phyloP scores from a whole-genome alignment of 176 grass and related monocot genomes.

The Eleusine indica region DNA sequence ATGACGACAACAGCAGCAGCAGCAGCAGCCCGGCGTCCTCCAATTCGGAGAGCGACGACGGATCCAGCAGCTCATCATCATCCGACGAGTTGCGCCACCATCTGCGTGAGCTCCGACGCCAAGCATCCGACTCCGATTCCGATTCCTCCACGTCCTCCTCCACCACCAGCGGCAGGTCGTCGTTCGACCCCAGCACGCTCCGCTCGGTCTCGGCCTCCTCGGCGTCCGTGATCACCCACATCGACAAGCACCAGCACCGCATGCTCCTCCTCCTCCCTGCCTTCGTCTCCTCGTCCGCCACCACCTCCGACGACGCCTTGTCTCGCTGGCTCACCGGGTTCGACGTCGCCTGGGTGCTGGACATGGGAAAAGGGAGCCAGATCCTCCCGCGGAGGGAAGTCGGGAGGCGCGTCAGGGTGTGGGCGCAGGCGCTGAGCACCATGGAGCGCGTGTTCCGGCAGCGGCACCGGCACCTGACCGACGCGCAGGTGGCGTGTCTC shows the following conservation, averaged over 20 bases:
- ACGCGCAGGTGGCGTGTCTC: constrained; percentile 21
- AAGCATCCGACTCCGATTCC: neutral
- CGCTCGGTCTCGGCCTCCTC: constrained; percentile 1
- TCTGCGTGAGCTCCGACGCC: constrained; percentile 3
- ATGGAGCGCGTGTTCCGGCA: constrained; percentile 47
- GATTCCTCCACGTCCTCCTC: neutral
- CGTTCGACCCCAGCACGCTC: neutral
- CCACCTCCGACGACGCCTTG: neutral
- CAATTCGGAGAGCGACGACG: constrained; percentile 40
- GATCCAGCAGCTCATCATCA: constrained; percentile 14
- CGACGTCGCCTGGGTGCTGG: constrained; percentile 36
- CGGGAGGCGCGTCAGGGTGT: constrained; percentile 30
- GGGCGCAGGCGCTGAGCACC: constrained; percentile 26
- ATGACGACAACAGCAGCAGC: constrained; percentile 22
- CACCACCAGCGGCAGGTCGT: neutral
- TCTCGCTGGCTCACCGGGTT: constrained; percentile 40
- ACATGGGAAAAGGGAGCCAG: neutral
- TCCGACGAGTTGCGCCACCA: constrained; percentile 34
- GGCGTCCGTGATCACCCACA: constrained; percentile 25
- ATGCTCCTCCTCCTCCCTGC: constrained; percentile 38
- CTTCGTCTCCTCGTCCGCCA: constrained; percentile 7
- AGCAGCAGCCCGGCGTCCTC: constrained; percentile 24
- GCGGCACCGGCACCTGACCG: constrained; percentile 11
- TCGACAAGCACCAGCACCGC: constrained; percentile 41
- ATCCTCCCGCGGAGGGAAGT: constrained; percentile 40